A percentile compares a stretch with the other conserved stretches of the same genome.
Conservation (phyloP, 2,329 filamentous ascomycete species). For the Xylariales sp. region DNA sequence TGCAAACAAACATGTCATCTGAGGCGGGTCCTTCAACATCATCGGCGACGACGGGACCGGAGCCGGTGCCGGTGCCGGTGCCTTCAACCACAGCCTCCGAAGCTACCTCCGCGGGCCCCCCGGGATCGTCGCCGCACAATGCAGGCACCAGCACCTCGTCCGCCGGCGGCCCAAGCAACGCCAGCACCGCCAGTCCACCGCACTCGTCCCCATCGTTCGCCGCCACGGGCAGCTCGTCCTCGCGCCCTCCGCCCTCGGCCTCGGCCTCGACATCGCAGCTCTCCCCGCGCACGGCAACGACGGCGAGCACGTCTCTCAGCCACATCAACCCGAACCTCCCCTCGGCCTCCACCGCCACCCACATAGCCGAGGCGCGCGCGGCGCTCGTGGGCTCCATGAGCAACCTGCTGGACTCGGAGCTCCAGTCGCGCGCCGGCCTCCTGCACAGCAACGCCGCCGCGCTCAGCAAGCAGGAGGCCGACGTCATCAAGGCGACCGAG, state of each 20-base stretch:
- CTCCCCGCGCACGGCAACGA: conserved; percentile 4
- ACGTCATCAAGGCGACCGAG: conserved; percentile 56
- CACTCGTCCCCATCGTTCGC: conserved; percentile 12
- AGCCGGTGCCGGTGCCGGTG: background rate
- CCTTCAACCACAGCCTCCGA: background rate
- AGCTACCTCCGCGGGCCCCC: conserved; percentile 5
- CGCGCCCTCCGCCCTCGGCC: background rate
- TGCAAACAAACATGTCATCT: background rate
- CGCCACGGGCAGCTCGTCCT: background rate
- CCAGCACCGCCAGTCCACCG: conserved; percentile 9
- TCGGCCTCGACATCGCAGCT: conserved; percentile 11
- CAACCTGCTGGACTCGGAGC: conserved; percentile 64
- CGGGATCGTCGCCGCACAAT: conserved; percentile 9
- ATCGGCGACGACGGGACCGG: background rate
- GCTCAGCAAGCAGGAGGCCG: conserved; percentile 63
- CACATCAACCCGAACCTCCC: conserved; percentile 10
- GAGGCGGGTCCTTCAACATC: background rate
- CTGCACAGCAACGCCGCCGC: conserved; percentile 65
- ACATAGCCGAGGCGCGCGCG: conserved; percentile 52
- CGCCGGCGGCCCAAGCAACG: no score
- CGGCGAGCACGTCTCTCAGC: conserved; percentile 7
- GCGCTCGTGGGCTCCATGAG: conserved; percentile 61
- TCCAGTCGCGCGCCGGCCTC: conserved; percentile 62
- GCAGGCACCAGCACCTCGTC: conserved; percentile 11
- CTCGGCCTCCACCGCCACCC: conserved; percentile 27